Evolutionary conservation across 2,329 filamentous ascomycete species (phyloP).

Genomic region (Aspergillus flavus): DNA sequence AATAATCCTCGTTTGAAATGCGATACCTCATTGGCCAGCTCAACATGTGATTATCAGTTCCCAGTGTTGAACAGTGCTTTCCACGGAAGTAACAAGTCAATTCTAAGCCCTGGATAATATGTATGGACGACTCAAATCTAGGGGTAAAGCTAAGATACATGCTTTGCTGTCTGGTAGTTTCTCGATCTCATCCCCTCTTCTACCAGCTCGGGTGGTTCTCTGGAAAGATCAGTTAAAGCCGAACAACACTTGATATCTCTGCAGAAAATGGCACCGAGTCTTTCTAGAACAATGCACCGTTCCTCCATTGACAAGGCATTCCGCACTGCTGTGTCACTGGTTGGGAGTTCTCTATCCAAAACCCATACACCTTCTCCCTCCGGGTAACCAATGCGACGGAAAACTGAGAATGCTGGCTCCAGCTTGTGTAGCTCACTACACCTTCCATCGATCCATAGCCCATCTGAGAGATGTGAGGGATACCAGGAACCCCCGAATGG

Average conservation of each 20-base stretch:
- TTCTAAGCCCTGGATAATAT: not conserved
- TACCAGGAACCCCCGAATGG: constrained; percentile 7
- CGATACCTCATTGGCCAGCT: not conserved
- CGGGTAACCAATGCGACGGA: constrained; percentile 2
- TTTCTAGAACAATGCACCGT: not conserved
- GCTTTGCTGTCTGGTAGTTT: not conserved
- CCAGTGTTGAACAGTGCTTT: not conserved
- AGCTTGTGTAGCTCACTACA: constrained; percentile 3
- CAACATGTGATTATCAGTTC: not conserved
- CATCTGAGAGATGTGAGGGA: not conserved
- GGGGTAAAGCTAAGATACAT: not conserved
- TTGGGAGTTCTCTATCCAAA: not conserved
- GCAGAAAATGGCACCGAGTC: constrained; percentile 5
- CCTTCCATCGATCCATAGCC: not conserved
- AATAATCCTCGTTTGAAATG: not conserved
- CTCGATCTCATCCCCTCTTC: not conserved
- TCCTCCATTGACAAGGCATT: constrained; percentile 14
- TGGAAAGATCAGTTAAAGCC: not conserved
- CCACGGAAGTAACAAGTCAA: not conserved
- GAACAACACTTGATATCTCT: not conserved
- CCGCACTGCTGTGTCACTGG: not conserved
- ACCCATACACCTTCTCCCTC: constrained; percentile 5
- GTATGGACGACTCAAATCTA: not conserved
- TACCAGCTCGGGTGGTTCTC: constrained; percentile 1
- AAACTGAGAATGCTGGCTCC: not conserved